These are phyloP conservation scores for Chaetomium globosum DNA, from an alignment of 2,329 filamentous ascomycete species.

Conservation along the genomic window DNA sequence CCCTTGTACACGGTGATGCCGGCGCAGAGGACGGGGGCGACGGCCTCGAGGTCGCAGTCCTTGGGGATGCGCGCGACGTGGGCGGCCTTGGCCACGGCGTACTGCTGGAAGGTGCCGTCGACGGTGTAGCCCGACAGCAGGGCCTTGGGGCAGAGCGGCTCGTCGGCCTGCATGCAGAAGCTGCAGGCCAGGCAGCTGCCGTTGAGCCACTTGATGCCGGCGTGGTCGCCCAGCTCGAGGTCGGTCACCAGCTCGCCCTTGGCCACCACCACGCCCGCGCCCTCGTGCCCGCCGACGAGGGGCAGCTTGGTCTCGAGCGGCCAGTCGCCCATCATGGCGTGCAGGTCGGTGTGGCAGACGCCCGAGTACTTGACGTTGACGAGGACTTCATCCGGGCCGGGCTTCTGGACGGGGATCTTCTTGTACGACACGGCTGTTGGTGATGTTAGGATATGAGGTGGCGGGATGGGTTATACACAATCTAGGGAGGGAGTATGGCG, in stretches of 20 bases:
- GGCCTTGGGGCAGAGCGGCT: conserved; percentile 77
- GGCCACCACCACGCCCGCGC: conserved; percentile 81
- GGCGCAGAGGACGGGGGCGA: conserved; percentile 74
- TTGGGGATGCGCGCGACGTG: conserved; percentile 83
- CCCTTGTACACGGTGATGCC: conserved; percentile 77
- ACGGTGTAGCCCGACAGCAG: conserved; percentile 88
- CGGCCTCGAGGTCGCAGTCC: conserved; percentile 71
- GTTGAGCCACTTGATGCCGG: conserved; percentile 92
- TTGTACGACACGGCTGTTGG: conserved; percentile 66
- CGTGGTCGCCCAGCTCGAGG: conserved; percentile 79
- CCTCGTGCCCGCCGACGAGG: conserved; percentile 78
- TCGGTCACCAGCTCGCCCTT: conserved; percentile 76
- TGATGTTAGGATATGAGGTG: conserved; percentile 15
- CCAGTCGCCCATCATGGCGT: conserved; percentile 87
- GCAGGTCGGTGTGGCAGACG: conserved; percentile 84
- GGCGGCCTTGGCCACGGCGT: conserved; percentile 81
- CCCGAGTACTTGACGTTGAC: conserved; percentile 89
- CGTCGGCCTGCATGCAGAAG: conserved; percentile 79
- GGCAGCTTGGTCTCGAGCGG: conserved; percentile 80
- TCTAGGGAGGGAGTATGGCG: conserved; percentile 42
- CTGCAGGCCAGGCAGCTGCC: conserved; percentile 80
- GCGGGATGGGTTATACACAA: background rate
- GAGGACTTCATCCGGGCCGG: conserved; percentile 86
- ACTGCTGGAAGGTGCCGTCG: conserved; percentile 92
- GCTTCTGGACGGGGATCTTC: conserved; percentile 78